phyloP scores from a whole-genome alignment of 345 rosid species.

The Gossypium sturtianum region DNA sequence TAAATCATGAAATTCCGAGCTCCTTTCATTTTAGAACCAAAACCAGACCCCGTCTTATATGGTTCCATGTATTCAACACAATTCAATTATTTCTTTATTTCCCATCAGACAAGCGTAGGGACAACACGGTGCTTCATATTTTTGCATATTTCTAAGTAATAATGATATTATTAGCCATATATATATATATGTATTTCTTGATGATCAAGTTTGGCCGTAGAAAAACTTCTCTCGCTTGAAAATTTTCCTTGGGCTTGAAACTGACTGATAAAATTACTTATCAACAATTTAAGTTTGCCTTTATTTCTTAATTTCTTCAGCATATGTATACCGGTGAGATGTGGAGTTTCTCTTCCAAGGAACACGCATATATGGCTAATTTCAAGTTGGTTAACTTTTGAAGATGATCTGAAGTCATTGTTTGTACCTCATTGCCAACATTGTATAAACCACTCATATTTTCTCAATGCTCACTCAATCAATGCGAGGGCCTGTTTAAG shows the following conservation, averaged over 20 bases:
- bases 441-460: not conserved
- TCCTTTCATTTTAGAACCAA: not conserved
- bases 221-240: not conserved
- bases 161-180: not conserved
- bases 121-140: not conserved
- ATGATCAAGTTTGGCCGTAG: not conserved
- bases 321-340: not conserved
- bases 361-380: not conserved
- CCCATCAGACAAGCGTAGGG: not conserved
- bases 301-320: not conserved
- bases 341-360: not conserved
- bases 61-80: not conserved
- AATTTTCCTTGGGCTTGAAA: not conserved
- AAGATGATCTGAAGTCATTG: not conserved
- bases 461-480: not conserved
- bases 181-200: not conserved
- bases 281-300: not conserved
- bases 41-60: not conserved
- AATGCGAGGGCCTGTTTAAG: not conserved
- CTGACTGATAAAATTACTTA: not conserved
- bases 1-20: not conserved
- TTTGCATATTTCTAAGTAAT: not conserved
- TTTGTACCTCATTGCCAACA: not conserved
- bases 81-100: not conserved
- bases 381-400: not conserved